Conservation (phyloP, 2,329 filamentous ascomycete genomes). For the Diplodia intermedia region DNA sequence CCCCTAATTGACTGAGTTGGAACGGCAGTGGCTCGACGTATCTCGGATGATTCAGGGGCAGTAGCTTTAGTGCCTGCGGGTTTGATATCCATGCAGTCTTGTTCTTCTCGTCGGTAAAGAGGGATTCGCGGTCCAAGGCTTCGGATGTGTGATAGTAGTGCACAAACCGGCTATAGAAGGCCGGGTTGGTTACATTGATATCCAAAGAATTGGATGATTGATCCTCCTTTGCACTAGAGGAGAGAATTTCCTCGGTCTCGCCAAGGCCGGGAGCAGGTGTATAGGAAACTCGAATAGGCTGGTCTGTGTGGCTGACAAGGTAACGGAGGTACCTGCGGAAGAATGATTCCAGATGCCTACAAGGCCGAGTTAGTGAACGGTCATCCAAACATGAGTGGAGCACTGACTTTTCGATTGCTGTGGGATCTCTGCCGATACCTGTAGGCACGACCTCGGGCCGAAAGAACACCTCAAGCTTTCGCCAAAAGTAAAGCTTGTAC, state of each 20-base stretch:
- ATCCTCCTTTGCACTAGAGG: constrained; percentile 42
- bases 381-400: neutral
- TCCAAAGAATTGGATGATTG: constrained; percentile 53
- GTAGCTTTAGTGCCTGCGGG: constrained; percentile 51
- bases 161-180: constrained; percentile 71
- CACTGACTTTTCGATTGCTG: constrained; percentile 55
- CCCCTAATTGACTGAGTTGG: constrained; percentile 32
- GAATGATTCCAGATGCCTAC: constrained; percentile 45
- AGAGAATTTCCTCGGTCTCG: constrained; percentile 36
- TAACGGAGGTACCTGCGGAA: constrained; percentile 52
- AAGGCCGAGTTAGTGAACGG: neutral
- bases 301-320: constrained; percentile 57
- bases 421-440: constrained; percentile 63
- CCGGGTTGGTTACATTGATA: constrained; percentile 67
- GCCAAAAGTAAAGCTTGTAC: constrained; percentile 61
- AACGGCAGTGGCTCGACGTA: neutral
- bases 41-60: constrained; percentile 46
- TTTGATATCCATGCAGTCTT: constrained; percentile 65
- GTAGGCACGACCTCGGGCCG: constrained; percentile 66
- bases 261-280: constrained; percentile 56
- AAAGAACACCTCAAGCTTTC: constrained; percentile 68
- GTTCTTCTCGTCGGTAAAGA: constrained; percentile 60
- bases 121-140: constrained; percentile 66
- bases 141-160: constrained; percentile 68
- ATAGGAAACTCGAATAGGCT: constrained; percentile 61